Evolutionary conservation across 129 eudicot genomes (phyloP).

Genomic region (Artemisia annua): DNA sequence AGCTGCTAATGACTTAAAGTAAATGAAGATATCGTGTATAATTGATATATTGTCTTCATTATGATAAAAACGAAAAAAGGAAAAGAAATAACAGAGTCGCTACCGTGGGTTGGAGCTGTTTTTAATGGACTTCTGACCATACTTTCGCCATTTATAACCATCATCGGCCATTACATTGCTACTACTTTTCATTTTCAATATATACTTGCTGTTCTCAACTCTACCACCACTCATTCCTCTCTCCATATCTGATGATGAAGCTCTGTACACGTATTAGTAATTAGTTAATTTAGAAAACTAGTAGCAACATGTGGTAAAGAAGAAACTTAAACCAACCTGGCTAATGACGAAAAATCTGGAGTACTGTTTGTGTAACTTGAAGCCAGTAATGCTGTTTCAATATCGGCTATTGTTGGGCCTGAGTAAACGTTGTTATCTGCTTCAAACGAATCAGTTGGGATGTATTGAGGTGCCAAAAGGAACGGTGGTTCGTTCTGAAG

Average conservation of each 20-base stretch:
- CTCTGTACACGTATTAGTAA: conserved; percentile 33
- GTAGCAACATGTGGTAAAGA: not conserved
- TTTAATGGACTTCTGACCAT: conserved; percentile 91
- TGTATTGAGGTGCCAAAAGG: conserved; percentile 30
- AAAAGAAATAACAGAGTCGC: too few species aligned
- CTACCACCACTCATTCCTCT: conserved; percentile 37
- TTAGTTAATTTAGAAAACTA: not conserved
- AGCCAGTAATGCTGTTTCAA: conserved; percentile 43
- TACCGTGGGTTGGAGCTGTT: conserved; percentile 90
- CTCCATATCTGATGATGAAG: conserved; percentile 44
- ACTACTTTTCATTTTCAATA: conserved; percentile 56
- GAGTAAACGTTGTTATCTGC: conserved; percentile 31
- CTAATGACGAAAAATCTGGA: conserved; percentile 29
- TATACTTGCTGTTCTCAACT: conserved; percentile 55
- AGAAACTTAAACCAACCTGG: conserved; percentile 48
- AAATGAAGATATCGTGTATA: too few species aligned
- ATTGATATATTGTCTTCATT: too few species aligned
- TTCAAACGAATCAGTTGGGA: conserved; percentile 16
- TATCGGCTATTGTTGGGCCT: conserved; percentile 53
- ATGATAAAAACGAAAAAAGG: too few species aligned
- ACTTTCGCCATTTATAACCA: conserved; percentile 95
- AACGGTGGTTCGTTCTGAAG: conserved; percentile 41
- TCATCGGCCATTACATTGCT: conserved; percentile 71
- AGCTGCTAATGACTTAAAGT: too few species aligned
- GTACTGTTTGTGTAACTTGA: conserved; percentile 22